These are phyloP conservation scores for Candida dubliniensis DNA, from an alignment of 1,139 yeast genomes.

Conservation along the genomic window DNA sequence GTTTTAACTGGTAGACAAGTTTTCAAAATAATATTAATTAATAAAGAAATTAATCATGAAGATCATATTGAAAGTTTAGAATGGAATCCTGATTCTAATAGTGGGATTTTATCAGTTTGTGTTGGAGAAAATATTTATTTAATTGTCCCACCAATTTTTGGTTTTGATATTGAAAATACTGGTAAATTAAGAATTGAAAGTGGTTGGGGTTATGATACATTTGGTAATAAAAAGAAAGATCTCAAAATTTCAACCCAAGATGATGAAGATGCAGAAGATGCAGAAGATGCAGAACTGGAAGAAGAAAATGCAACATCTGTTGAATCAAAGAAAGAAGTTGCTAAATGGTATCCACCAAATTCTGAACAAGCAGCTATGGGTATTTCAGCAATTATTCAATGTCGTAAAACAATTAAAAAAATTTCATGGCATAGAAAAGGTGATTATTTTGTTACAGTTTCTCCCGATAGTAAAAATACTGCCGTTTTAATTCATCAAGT, in stretches of 20 bases:
- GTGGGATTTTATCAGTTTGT: constrained; percentile 79
- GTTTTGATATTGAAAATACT: constrained; percentile 79
- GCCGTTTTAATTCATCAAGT: constrained; percentile 93
- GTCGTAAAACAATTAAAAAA: constrained; percentile 73
- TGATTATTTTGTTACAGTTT: constrained; percentile 91
- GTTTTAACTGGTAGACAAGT: constrained; percentile 93
- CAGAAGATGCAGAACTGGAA: constrained; percentile 28
- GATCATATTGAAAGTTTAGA: constrained; percentile 81
- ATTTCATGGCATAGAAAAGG: constrained; percentile 97
- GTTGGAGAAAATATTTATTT: constrained; percentile 81
- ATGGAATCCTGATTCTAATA: constrained; percentile 82
- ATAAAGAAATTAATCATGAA: constrained; percentile 51
- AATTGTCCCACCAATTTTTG: constrained; percentile 87
- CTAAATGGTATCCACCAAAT: constrained; percentile 86
- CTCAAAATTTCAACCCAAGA: constrained; percentile 46
- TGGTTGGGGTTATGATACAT: constrained; percentile 90
- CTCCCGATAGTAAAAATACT: constrained; percentile 86
- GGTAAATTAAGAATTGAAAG: constrained; percentile 79
- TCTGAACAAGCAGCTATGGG: constrained; percentile 63
- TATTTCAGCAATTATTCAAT: constrained; percentile 67
- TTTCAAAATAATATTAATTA: constrained; percentile 58
- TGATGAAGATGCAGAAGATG: constrained; percentile 32
- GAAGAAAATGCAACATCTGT: constrained; percentile 35
- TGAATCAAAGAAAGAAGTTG: constrained; percentile 55
- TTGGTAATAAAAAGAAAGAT: constrained; percentile 54